Evolutionary conservation across 768 basidiomycete genomes (phyloP).

Genomic region (Naematelia aurantialba): DNA sequence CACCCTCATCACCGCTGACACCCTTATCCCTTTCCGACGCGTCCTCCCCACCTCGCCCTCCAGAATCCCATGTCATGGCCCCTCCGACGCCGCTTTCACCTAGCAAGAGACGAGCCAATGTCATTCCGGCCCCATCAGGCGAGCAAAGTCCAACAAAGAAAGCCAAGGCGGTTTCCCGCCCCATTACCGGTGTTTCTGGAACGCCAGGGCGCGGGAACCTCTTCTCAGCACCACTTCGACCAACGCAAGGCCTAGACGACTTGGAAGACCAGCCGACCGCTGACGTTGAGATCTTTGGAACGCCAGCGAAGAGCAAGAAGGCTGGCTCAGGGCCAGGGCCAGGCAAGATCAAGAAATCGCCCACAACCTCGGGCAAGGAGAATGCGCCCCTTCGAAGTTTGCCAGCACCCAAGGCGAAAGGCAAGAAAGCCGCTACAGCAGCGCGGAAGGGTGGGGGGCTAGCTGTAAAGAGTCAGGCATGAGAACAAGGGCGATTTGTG

Average conservation of each 20-base stretch:
- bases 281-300: constrained; percentile 13
- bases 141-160: constrained; percentile 30
- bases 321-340: no score
- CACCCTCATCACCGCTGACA: constrained; percentile 7
- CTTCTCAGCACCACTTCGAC: constrained; percentile 11
- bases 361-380: background rate
- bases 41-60: background rate
- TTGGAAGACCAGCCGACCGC: constrained; percentile 8
- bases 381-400: background rate
- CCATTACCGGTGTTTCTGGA: constrained; percentile 24
- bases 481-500: background rate
- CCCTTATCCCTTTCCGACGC: constrained; percentile 1
- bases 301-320: constrained; percentile 6
- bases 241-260: background rate
- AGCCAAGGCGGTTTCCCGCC: constrained; percentile 19
- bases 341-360: background rate
- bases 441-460: background rate
- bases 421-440: background rate
- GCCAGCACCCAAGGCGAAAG: background rate
- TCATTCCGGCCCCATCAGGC: constrained; percentile 1
- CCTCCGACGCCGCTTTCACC: constrained; percentile 22
- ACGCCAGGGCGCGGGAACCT: constrained; percentile 37
- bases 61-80: background rate
- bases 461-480: background rate
- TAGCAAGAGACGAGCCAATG: constrained; percentile 11